phyloP scores from a whole-genome alignment of 1,284 basidiomycete species.

The Puccinia triticina region DNA sequence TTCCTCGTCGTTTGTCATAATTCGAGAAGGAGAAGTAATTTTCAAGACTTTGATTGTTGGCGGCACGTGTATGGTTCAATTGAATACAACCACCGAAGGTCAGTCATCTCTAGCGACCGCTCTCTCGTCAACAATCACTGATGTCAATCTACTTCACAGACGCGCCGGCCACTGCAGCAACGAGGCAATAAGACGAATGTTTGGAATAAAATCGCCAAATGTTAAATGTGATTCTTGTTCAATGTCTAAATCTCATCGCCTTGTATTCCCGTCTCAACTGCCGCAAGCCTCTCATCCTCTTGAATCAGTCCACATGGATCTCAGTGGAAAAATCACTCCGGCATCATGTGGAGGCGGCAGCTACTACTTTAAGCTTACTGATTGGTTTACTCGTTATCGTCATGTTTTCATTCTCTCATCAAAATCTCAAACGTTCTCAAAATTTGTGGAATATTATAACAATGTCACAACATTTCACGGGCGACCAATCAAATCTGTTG shows the following conservation, averaged over 20 bases:
- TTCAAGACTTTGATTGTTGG: neutral
- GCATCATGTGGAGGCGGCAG: too few species aligned
- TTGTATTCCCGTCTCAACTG: neutral
- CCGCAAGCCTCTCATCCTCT: neutral
- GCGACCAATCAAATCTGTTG: too few species aligned
- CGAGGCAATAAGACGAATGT: constrained; percentile 3
- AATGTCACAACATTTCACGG: too few species aligned
- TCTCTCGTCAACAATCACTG: neutral
- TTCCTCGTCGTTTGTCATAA: neutral
- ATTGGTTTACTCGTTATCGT: too few species aligned
- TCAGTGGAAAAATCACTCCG: too few species aligned
- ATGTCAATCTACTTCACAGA: neutral
- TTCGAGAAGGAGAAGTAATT: neutral
- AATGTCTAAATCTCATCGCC: constrained; percentile 1
- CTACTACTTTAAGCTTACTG: too few species aligned
- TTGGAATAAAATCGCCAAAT: neutral
- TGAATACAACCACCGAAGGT: neutral
- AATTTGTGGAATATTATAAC: too few species aligned
- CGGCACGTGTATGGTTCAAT: neutral
- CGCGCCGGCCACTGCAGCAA: neutral
- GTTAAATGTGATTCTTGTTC: constrained; percentile 13
- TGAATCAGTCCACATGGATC: too few species aligned
- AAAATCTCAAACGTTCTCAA: too few species aligned
- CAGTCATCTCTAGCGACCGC: neutral
- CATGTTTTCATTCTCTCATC: too few species aligned